Conservation (phyloP, 2,329 filamentous ascomycete species). For the Clonostachys solani region DNA sequence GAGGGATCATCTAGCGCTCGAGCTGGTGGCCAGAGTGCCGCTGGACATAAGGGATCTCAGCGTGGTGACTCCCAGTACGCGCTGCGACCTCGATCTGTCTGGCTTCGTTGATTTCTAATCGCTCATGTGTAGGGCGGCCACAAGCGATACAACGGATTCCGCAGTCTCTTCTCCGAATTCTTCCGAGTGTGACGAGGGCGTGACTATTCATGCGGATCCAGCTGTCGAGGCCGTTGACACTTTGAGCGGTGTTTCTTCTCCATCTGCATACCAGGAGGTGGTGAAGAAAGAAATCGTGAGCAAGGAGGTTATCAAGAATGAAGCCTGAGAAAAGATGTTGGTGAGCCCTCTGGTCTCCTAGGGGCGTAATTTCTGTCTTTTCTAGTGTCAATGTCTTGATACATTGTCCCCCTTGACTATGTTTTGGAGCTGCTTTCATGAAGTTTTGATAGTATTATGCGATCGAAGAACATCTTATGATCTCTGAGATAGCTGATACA, state of each 20-base stretch:
- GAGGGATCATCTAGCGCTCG: not conserved
- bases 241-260: constrained; percentile 44
- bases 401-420: not conserved
- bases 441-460: constrained; percentile 16
- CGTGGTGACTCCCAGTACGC: constrained; percentile 29
- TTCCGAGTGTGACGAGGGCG: constrained; percentile 48
- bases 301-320: constrained; percentile 22
- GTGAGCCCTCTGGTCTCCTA: too few species aligned
- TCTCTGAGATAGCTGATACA: constrained; percentile 24
- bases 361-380: not conserved
- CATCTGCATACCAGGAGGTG: constrained; percentile 13
- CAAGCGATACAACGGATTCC: constrained; percentile 34
- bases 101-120: not conserved
- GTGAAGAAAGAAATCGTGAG: too few species aligned
- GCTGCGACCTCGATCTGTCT: constrained; percentile 7
- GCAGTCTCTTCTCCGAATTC: constrained; percentile 31
- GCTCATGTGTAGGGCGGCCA: constrained; percentile 19
- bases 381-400: not conserved
- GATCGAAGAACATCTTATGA: constrained; percentile 28
- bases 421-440: not conserved
- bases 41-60: constrained; percentile 18
- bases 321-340: not conserved
- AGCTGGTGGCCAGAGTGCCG: not conserved
- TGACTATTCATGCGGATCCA: constrained; percentile 49
- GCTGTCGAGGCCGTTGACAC: constrained; percentile 27